Percentiles rank a stretch among this genome's conserved stretches.
These are phyloP conservation scores for Prunus kanzakura DNA, from an alignment of 306 rosid genomes.

Conservation along the genomic window DNA sequence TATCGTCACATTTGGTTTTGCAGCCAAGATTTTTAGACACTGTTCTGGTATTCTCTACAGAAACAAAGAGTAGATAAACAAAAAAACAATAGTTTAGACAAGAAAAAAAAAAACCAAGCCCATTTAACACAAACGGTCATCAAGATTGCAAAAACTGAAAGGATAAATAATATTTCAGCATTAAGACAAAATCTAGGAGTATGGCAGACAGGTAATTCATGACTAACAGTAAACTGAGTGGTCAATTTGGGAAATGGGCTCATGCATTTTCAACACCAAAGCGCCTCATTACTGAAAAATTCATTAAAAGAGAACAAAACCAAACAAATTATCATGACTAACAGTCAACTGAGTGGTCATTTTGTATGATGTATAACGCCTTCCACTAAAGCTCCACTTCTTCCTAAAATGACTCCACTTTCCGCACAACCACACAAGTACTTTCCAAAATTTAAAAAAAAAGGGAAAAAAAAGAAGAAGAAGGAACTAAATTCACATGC, in stretches of 20 bases:
- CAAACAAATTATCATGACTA: not conserved
- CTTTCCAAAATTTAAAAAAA: not conserved
- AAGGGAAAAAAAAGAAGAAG: not conserved
- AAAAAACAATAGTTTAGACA: not conserved
- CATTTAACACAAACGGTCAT: not conserved
- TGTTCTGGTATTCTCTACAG: constrained; percentile 80
- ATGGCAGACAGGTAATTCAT: not conserved
- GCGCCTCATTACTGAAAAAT: not conserved
- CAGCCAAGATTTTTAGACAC: constrained; percentile 94
- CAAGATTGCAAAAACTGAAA: not conserved
- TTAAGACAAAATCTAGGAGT: not conserved
- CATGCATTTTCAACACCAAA: constrained; percentile 5
- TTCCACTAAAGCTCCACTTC: not conserved
- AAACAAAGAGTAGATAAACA: constrained; percentile 15
- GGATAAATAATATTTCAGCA: not conserved
- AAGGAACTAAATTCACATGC: not conserved
- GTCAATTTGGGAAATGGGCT: not conserved
- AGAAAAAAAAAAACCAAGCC: not conserved
- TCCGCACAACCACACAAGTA: not conserved
- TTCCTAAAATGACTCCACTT: not conserved
- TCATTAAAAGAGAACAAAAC: not conserved
- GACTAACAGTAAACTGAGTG: not conserved
- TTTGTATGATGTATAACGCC: too few species aligned
- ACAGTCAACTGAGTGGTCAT: too few species aligned
- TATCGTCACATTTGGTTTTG: constrained; percentile 40